Evolutionary conservation across 805 yeast genomes (phyloP).

Genomic region (Sungouiozyma ichnusensis): DNA sequence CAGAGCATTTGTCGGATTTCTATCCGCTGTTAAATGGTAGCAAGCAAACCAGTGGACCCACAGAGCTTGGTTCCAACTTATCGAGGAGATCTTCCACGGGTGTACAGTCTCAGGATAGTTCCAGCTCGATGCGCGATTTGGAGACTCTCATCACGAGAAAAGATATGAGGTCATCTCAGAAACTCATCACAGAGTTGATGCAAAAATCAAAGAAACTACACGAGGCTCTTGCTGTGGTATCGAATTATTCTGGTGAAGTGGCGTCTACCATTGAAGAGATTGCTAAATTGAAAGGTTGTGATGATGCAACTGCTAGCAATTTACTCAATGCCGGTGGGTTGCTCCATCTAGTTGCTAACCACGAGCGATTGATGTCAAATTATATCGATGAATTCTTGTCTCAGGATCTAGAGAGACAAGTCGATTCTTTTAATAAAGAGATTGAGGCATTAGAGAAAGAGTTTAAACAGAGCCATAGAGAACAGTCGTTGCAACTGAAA

Average conservation of each 20-base stretch:
- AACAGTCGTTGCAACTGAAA: conserved; percentile 42
- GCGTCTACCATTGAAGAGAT: conserved; percentile 60
- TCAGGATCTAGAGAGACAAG: conserved; percentile 38
- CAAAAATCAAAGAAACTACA: conserved; percentile 38
- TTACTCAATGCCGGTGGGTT: conserved; percentile 65
- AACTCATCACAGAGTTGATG: conserved; percentile 41
- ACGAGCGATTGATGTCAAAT: conserved; percentile 58
- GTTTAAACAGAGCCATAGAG: conserved; percentile 45
- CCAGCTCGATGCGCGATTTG: conserved; percentile 39
- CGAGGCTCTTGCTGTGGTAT: conserved; percentile 25
- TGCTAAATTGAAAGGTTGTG: conserved; percentile 54
- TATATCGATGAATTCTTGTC: conserved; percentile 46
- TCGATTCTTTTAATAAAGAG: conserved; percentile 35
- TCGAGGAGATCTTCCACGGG: conserved; percentile 21
- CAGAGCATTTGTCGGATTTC: conserved; percentile 51
- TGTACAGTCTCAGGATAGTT: conserved; percentile 39
- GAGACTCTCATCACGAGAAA: conserved; percentile 49
- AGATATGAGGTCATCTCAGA: conserved; percentile 44
- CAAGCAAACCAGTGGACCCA: not conserved
- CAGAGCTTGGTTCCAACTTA: not conserved
- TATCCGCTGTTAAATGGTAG: conserved; percentile 38
- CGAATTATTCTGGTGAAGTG: conserved; percentile 58
- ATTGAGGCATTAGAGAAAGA: conserved; percentile 38
- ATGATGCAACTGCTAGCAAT: conserved; percentile 45
- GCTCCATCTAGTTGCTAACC: conserved; percentile 66